Conservation (phyloP, 2,329 filamentous ascomycete species). For the Blastomyces silverae region DNA sequence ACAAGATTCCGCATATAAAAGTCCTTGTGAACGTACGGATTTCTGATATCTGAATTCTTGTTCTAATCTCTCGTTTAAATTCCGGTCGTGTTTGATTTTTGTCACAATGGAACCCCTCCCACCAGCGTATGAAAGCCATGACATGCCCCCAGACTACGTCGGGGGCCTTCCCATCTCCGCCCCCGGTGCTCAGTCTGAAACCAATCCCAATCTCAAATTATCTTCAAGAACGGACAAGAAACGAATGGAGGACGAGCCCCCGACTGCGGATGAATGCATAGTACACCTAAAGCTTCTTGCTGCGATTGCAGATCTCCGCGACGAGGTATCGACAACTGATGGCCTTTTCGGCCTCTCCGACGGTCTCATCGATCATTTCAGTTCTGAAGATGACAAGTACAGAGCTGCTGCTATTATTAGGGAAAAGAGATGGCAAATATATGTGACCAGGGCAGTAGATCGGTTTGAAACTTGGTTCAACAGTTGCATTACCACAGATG, state of each 20-base stretch:
- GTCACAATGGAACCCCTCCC: neutral
- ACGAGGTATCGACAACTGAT: conserved; percentile 60
- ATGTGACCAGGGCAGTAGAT: conserved; percentile 59
- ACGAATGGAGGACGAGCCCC: neutral
- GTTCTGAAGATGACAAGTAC: conserved; percentile 34
- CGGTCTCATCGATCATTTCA: conserved; percentile 33
- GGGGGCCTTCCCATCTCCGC: neutral
- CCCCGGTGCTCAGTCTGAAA: neutral
- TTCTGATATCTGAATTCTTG: neutral
- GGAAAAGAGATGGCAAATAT: conserved; percentile 69
- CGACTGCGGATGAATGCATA: conserved; percentile 52
- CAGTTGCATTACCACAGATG: conserved; percentile 22
- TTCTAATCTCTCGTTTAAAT: neutral
- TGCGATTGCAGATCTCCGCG: conserved; percentile 60
- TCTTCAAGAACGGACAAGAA: neutral
- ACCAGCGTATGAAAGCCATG: neutral
- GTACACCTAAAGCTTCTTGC: conserved; percentile 68
- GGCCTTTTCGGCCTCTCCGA: conserved; percentile 61
- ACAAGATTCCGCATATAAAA: neutral
- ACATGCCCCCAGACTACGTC: neutral
- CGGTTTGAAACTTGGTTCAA: conserved; percentile 63
- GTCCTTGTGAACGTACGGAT: neutral
- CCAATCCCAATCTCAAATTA: neutral
- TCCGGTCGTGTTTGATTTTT: neutral
- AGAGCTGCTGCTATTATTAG: conserved; percentile 50